A percentile compares a stretch with the other conserved stretches of the same genome.
These are phyloP conservation scores for Hymenoscyphus repandus DNA, from an alignment of 2,329 filamentous ascomycete species.

Conservation along the genomic window DNA sequence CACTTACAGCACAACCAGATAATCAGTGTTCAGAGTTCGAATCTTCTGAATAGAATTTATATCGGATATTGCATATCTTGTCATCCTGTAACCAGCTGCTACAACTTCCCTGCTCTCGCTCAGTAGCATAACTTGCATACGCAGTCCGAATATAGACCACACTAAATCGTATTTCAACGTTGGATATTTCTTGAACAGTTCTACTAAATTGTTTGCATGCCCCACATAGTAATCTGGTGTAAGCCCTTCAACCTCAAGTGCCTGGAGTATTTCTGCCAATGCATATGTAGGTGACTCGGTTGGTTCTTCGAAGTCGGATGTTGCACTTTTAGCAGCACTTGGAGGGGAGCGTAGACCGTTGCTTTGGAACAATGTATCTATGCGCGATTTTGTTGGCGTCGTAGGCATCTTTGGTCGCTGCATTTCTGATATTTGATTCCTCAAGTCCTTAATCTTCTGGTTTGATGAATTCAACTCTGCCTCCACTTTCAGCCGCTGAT, in stretches of 20 bases:
- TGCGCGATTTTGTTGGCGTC: slow-evolving; percentile 44
- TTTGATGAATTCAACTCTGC: slow-evolving; percentile 89
- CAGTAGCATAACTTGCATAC: slow-evolving; percentile 92
- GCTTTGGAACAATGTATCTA: slow-evolving; percentile 42
- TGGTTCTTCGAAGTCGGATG: slow-evolving; percentile 61
- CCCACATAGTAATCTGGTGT: slow-evolving; percentile 92
- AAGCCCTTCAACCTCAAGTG: slow-evolving; percentile 82
- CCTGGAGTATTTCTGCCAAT: slow-evolving; percentile 83
- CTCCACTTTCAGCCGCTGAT: slow-evolving; percentile 73
- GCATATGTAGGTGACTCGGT: slow-evolving; percentile 88
- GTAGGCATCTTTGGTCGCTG: slow-evolving; percentile 45
- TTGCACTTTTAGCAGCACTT: slow-evolving; percentile 49
- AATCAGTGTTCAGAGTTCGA: slow-evolving; percentile 82
- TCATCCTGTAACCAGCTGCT: slow-evolving; percentile 88
- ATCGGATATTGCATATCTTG: slow-evolving; percentile 91
- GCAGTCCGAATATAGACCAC: slow-evolving; percentile 89
- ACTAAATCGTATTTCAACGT: slow-evolving; percentile 94
- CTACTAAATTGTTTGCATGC: slow-evolving; percentile 86
- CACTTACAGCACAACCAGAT: slow-evolving; percentile 70
- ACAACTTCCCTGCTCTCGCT: slow-evolving; percentile 95
- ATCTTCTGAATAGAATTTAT: slow-evolving; percentile 84
- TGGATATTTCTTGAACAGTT: slow-evolving; percentile 89
- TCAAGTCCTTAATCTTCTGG: slow-evolving; percentile 57
- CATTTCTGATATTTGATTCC: slow-evolving; percentile 54
- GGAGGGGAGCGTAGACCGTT: slow-evolving; percentile 51